Conservation (phyloP, 208 protist species). For the Porcisia hertigi region DNA sequence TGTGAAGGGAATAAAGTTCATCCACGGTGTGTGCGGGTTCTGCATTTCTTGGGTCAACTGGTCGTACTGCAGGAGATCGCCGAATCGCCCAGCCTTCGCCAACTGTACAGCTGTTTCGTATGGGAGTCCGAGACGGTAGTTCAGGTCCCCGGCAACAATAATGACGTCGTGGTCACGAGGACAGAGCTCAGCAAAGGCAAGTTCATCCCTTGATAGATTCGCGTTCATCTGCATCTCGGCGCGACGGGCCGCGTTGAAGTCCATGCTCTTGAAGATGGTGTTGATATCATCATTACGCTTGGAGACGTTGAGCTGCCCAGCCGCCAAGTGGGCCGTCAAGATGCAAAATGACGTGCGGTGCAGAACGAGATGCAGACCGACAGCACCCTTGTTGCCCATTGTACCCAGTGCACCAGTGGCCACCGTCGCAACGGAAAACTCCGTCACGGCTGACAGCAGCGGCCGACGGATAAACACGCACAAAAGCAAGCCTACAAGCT, state of each 20-base stretch:
- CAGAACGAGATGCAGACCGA: slow-evolving; percentile 79
- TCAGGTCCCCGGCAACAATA: slow-evolving; percentile 93
- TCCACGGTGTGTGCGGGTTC: slow-evolving; percentile 76
- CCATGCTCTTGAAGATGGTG: slow-evolving; percentile 82
- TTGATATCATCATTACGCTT: slow-evolving; percentile 93
- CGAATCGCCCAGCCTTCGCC: slow-evolving; percentile 29
- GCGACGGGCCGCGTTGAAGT: slow-evolving; percentile 77
- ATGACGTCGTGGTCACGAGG: slow-evolving; percentile 87
- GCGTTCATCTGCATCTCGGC: slow-evolving; percentile 36
- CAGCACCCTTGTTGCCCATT: slow-evolving; percentile 93
- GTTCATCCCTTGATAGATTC: slow-evolving; percentile 14
- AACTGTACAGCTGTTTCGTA: slow-evolving; percentile 76
- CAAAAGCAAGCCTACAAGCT: slow-evolving; percentile 87
- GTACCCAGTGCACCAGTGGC: slow-evolving; percentile 84
- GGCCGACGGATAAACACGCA: slow-evolving; percentile 77
- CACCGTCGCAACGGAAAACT: slow-evolving; percentile 64
- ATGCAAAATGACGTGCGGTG: slow-evolving; percentile 85
- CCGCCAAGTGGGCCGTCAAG: slow-evolving; percentile 93
- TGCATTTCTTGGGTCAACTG: slow-evolving; percentile 75
- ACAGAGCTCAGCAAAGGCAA: slow-evolving; percentile 47
- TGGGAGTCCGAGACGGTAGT: slow-evolving; percentile 87
- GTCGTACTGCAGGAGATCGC: slow-evolving; percentile 73
- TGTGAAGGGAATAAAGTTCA: slow-evolving; percentile 68
- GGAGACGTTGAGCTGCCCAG: slow-evolving; percentile 81
- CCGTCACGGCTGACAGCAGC: slow-evolving; percentile 54